Evolutionary conservation across 1,284 basidiomycete species (phyloP).

Genomic region (Phylloboletellus chloephorus): DNA sequence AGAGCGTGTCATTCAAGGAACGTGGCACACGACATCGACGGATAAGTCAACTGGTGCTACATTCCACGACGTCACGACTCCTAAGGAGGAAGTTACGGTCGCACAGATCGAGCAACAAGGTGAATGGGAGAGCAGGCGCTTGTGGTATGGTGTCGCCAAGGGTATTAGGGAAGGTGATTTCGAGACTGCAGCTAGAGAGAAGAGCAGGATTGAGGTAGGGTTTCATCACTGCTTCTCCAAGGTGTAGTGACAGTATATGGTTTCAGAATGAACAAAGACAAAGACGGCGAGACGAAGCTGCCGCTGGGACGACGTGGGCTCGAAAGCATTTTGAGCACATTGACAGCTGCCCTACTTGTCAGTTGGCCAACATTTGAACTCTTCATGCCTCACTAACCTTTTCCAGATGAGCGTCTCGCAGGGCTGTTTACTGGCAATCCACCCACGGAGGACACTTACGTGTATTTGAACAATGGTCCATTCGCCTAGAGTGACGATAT

Average conservation of each 20-base stretch:
- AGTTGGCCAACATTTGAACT: conserved; percentile 27
- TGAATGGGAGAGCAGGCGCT: conserved; percentile 81
- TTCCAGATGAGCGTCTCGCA: conserved; percentile 57
- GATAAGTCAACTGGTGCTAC: conserved; percentile 36
- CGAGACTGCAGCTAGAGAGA: conserved; percentile 85
- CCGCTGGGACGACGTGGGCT: conserved; percentile 69
- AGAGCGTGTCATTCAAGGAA: conserved; percentile 71
- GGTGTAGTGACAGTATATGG: not conserved
- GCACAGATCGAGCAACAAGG: conserved; percentile 56
- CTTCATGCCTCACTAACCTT: conserved; percentile 5
- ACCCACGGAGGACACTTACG: conserved; percentile 61
- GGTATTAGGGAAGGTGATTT: conserved; percentile 92
- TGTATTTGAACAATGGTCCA: conserved; percentile 52
- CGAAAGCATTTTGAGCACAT: conserved; percentile 71
- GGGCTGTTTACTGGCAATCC: conserved; percentile 45
- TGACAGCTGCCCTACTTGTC: conserved; percentile 67
- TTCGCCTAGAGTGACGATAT: conserved; percentile 16
- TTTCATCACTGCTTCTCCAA: not conserved
- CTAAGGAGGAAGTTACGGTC: conserved; percentile 74
- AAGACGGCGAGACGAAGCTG: conserved; percentile 77
- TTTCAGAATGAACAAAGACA: conserved; percentile 87
- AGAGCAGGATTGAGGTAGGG: conserved; percentile 84
- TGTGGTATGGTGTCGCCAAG: conserved; percentile 87
- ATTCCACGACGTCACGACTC: conserved; percentile 61
- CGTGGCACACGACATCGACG: conserved; percentile 78